Conservation (phyloP, 2,329 filamentous ascomycete genomes). For the Colletotrichum sp. region DNA sequence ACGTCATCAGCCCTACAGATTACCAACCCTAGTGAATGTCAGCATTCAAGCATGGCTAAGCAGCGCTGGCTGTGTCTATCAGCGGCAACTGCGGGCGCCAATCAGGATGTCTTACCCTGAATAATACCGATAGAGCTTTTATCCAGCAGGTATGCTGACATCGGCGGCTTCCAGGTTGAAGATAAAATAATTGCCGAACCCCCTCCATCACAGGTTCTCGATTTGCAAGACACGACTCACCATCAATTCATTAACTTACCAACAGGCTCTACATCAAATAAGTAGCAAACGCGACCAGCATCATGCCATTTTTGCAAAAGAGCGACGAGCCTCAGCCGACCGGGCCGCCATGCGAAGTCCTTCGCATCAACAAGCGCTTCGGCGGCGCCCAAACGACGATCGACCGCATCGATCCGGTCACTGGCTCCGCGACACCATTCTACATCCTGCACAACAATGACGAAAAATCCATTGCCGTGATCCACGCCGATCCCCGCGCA, state of each 20-base stretch:
- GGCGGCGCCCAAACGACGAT: slow-evolving; percentile 6
- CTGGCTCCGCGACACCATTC: not conserved
- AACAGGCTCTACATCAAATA: fast-evolving
- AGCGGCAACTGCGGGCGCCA: not conserved
- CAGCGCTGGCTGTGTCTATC: not conserved
- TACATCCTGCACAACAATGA: slow-evolving; percentile 10
- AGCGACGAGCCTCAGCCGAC: not conserved
- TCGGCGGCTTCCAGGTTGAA: not conserved
- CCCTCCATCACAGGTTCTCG: not conserved
- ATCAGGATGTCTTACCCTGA: not conserved
- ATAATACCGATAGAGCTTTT: not conserved
- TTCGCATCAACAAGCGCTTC: slow-evolving; percentile 21
- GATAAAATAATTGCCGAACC: not conserved
- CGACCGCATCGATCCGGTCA: slow-evolving; percentile 7
- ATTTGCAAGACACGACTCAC: not conserved
- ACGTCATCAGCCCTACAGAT: not conserved
- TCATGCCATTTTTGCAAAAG: not conserved
- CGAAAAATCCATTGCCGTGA: not conserved
- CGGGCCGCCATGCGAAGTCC: not conserved
- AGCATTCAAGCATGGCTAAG: not conserved
- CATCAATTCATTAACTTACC: no score
- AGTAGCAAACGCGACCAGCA: not conserved
- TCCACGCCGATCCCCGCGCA: not conserved
- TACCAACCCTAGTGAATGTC: not conserved
- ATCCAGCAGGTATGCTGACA: not conserved